Percentiles rank a stretch among this genome's conserved stretches.
These are phyloP conservation scores for Mortierella claussenii DNA, from an alignment of 192 early-diverging fungal species.

Conservation along the genomic window DNA sequence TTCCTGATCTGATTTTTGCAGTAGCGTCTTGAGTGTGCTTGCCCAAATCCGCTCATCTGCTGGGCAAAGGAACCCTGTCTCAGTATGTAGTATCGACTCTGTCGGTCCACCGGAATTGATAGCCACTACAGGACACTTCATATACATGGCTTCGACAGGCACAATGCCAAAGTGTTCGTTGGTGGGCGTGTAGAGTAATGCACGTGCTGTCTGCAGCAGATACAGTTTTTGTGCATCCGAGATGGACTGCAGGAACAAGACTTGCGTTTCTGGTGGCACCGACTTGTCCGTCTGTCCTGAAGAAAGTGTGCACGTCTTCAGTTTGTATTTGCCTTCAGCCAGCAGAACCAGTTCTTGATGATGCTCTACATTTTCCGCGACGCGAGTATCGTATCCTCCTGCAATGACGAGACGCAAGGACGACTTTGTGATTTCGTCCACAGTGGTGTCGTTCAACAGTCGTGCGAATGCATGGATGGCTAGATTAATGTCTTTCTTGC, in stretches of 20 bases:
- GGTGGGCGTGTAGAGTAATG: slow-evolving; percentile 89
- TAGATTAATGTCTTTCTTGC: slow-evolving; percentile 89
- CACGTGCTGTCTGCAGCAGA: slow-evolving; percentile 69
- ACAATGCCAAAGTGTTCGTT: slow-evolving; percentile 98
- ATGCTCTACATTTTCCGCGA: slow-evolving; percentile 89
- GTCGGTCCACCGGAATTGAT: slow-evolving; percentile 86
- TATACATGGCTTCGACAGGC: slow-evolving; percentile 97
- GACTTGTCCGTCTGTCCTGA: slow-evolving; percentile 35
- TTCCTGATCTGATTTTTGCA: slow-evolving; percentile 52
- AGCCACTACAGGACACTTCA: slow-evolving; percentile 87
- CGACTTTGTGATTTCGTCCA: neutral
- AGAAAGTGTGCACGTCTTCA: slow-evolving; percentile 58
- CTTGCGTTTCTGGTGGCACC: slow-evolving; percentile 61
- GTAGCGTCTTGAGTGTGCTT: slow-evolving; percentile 62
- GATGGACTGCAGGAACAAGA: slow-evolving; percentile 92
- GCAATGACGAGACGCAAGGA: slow-evolving; percentile 76
- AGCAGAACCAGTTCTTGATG: slow-evolving; percentile 74
- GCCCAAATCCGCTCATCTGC: slow-evolving; percentile 72
- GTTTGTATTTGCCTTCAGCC: slow-evolving; percentile 55
- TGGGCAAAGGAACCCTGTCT: slow-evolving; percentile 83
- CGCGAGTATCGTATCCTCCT: slow-evolving; percentile 88
- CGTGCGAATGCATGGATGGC: slow-evolving; percentile 80
- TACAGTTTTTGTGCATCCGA: slow-evolving; percentile 80
- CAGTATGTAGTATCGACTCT: slow-evolving; percentile 78
- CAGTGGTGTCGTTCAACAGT: slow-evolving; percentile 51